Conservation (phyloP, 2,329 filamentous ascomycete species). For the Alternaria consortialis region DNA sequence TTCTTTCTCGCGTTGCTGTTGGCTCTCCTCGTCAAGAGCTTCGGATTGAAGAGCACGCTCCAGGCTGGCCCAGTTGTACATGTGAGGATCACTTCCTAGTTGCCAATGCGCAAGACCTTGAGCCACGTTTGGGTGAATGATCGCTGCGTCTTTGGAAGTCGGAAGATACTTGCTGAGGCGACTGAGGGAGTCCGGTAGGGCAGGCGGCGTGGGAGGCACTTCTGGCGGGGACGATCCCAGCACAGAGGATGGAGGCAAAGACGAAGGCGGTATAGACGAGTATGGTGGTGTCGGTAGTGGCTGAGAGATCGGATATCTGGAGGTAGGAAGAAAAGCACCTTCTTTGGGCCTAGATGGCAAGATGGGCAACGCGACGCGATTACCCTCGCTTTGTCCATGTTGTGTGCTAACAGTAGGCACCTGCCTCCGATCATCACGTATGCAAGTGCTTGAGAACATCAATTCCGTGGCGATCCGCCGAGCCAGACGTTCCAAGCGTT, state of each 20-base stretch:
- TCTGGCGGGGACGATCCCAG: constrained; percentile 17
- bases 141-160: constrained; percentile 22
- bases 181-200: constrained; percentile 26
- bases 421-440: constrained; percentile 15
- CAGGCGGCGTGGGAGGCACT: constrained; percentile 3
- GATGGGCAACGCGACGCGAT: constrained; percentile 28
- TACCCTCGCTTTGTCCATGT: constrained; percentile 18
- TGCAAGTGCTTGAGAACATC: constrained; percentile 45
- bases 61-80: constrained; percentile 54
- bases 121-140: constrained; percentile 44
- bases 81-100: constrained; percentile 46
- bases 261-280: constrained; percentile 28
- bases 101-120: constrained; percentile 56
- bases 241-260: constrained; percentile 13
- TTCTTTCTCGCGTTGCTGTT: constrained; percentile 49
- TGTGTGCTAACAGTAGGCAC: constrained; percentile 20
- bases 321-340: neutral
- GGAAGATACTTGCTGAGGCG: constrained; percentile 51
- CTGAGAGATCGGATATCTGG: constrained; percentile 12
- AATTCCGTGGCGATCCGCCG: constrained; percentile 50
- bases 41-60: constrained; percentile 42
- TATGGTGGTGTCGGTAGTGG: constrained; percentile 25
- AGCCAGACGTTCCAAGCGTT: constrained; percentile 44
- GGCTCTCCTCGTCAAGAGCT: constrained; percentile 45
- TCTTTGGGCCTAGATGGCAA: constrained; percentile 28